Conservation (phyloP, 805 yeast genomes). For the Monosporozyma unispora region DNA sequence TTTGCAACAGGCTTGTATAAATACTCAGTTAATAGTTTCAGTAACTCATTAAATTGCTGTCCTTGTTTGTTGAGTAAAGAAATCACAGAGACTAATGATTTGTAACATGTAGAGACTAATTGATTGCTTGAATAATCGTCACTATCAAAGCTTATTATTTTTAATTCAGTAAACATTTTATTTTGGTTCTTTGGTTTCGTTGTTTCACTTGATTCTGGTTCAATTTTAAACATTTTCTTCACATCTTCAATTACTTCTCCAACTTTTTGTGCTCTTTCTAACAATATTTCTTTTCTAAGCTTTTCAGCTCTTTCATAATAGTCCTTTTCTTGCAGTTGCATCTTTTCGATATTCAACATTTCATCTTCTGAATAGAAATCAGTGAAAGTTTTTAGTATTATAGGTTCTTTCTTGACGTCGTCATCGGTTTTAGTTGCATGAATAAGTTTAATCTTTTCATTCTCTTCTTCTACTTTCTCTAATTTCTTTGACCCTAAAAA, state of each 20-base stretch:
- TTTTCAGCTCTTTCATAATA: slow-evolving; percentile 55
- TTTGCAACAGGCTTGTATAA: slow-evolving; percentile 24
- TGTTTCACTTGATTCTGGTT: background rate
- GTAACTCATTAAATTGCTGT: slow-evolving; percentile 15
- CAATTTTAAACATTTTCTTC: slow-evolving; percentile 10
- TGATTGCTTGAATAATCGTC: slow-evolving; percentile 19
- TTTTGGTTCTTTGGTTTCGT: background rate
- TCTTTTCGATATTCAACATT: slow-evolving; percentile 20
- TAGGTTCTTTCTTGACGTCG: background rate
- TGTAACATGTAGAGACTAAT: slow-evolving; percentile 15
- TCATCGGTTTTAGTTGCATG: background rate
- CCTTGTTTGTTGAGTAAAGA: slow-evolving; percentile 20
- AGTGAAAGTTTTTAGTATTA: slow-evolving; percentile 9
- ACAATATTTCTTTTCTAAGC: slow-evolving; percentile 44
- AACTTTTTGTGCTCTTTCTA: slow-evolving; percentile 29
- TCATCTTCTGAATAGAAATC: slow-evolving; percentile 24
- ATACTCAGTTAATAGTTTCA: slow-evolving; percentile 11
- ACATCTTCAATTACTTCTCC: slow-evolving; percentile 20
- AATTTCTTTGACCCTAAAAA: slow-evolving; percentile 22
- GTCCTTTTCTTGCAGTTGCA: slow-evolving; percentile 40
- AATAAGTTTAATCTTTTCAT: slow-evolving; percentile 16
- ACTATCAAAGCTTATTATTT: slow-evolving; percentile 10
- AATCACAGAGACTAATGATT: slow-evolving; percentile 11
- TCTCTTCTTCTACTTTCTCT: slow-evolving; percentile 22
- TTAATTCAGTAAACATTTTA: slow-evolving; percentile 6